Base-by-base conservation (phyloP, 192 early-diverging fungal species). In the Coemansia sp. region DNA sequence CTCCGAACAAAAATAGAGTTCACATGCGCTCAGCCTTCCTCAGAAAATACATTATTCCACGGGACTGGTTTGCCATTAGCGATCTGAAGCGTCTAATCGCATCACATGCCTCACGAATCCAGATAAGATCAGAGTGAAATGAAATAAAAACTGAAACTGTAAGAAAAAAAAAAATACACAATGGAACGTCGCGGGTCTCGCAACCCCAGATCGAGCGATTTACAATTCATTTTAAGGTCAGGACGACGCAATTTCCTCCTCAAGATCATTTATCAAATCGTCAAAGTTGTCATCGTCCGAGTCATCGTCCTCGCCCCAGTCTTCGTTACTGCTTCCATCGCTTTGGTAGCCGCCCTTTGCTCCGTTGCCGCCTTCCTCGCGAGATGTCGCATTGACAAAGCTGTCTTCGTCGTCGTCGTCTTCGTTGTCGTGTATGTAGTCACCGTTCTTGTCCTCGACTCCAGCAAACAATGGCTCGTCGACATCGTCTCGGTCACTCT, bases 211-310 rank as follows among this genome's bases (percentile, higher is more conserved):
- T 36, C 11, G 25, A 56, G 42, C 11, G 17, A 13, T 53, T 15
- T 19, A 25, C 55, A 3, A 15, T 62, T 19, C 23, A 0, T 36
- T 8, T 63, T 19, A 32, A 19, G 3, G 32, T 50, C 10, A 63
- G 49, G 69, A 53, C 20, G 74, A 70, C n/a, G 70, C 64, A 29
- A 87, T 72, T 19, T 79, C 78, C 36, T 79, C 79, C 66, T 85
- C 86, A 38, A 87, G 59, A 23, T 81, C 70, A 61, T 74, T 80
- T 19, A 84, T 81, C 53, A 87, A 59, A 55, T 84, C 85, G 57
- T 83, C 83, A 58, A 74, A 74, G 59, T 80, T 69, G 9, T 67
- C 73, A 10, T 80, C 69, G 25, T 80, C 77, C 6, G 73, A 55
- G 9, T 81, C 78, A 22, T 66, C 71, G 59, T 80, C 73, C 15